Conservation (phyloP, 345 rosid species). For the Psidium guajava region DNA sequence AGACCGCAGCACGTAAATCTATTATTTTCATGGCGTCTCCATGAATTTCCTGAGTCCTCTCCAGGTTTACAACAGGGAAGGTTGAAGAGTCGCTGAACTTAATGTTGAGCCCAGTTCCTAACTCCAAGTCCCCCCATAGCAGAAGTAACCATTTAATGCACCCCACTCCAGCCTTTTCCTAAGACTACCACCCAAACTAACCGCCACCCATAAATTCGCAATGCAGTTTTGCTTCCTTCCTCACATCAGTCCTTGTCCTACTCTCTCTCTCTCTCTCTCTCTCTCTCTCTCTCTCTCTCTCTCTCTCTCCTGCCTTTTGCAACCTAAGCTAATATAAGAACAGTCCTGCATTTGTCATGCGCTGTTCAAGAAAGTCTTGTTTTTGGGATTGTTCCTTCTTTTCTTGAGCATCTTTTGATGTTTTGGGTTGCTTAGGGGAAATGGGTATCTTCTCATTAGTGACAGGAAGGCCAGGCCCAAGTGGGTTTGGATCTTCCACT, state of each 20-base stretch:
- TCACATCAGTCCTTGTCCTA: neutral
- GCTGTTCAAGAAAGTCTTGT: neutral
- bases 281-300: neutral
- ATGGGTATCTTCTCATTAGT: conserved; percentile 44
- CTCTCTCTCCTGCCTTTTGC: neutral
- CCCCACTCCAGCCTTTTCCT: neutral
- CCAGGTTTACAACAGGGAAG: neutral
- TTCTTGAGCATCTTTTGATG: neutral
- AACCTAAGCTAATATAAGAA: neutral
- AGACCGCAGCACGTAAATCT: neutral
- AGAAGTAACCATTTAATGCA: neutral
- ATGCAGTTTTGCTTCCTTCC: neutral
- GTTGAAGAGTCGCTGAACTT: neutral
- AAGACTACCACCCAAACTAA: neutral
- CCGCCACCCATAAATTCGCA: neutral
- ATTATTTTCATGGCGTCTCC: neutral
- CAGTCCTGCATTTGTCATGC: neutral
- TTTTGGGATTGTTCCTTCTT: neutral
- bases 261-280: neutral
- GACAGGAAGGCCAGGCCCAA: conserved; percentile 61
- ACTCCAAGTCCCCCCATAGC: neutral
- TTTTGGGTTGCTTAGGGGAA: neutral
- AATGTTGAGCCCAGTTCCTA: neutral
- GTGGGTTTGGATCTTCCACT: conserved; percentile 89
- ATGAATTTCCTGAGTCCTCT: neutral